Evolutionary conservation across 768 basidiomycete genomes (phyloP), one percentile per base, ranked within the genome.

Genomic region (Kwoniella dejecticola): DNA sequence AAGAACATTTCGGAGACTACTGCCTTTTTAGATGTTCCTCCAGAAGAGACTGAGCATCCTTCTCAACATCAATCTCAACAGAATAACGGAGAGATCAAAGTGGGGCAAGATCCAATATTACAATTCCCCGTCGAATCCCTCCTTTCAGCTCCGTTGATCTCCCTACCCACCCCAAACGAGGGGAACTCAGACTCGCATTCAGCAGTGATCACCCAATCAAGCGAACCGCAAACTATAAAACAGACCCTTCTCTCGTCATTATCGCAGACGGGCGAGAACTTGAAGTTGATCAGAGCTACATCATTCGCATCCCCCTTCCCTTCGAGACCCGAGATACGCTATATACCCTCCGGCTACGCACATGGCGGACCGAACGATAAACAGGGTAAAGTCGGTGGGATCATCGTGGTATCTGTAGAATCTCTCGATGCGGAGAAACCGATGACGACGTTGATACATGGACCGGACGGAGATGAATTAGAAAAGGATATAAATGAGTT

Each of bases 1-100:
- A 82, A 83, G 40, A 87, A 90, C 69, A 87, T 96, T 67, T 88
- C 91, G 15, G 87, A 89, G 68, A 91, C 90, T 1, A 86, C 88
- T 31, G 91, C 91, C 5, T 89, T 86, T 72, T 81, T 90, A 42
- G 85, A 86, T 55, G 84, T 85, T 19, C 70, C 63, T 5, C 23
- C 33, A n/a, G 47, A 36, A 36, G 33, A 48, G 21, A 38, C 19
- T 12, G 46, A 54, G 15, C 31, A 59, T 38, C 44, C 48, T 12
- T 21, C 40, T 24, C 44, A 42, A 12, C 44, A 52, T 21, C 41
- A n/a, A n/a, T n/a, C n/a, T n/a, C n/a, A n/a, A n/a, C n/a, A n/a
- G n/a, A n/a, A 36, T 7, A 36, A 24, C 11, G 24, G 12, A 11
- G 30, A 58, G 38, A 31, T 33, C 21, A 46, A 29, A 54, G 36